A percentile compares a stretch with the other conserved stretches of the same genome.
Conservation (phyloP, 2,329 filamentous ascomycete species). For the Penicillium sp. region DNA sequence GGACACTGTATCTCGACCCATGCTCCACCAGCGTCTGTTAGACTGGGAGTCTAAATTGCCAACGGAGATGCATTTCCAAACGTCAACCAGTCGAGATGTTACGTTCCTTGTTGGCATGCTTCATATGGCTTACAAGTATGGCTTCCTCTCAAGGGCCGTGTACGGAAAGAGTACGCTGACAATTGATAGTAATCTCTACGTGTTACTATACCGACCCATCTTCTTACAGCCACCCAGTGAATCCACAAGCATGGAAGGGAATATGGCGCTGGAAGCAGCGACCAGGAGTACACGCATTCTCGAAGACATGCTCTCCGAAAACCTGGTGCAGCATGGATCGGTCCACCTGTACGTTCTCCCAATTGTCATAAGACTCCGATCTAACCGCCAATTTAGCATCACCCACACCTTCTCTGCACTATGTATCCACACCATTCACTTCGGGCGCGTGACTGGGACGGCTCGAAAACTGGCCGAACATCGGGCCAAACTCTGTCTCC, state of each 20-base stretch:
- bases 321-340: slow-evolving; percentile 46
- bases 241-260: slow-evolving; percentile 34
- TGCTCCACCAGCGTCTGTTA: slow-evolving; percentile 34
- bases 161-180: not conserved
- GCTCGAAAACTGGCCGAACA: slow-evolving; percentile 50
- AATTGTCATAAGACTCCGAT: not conserved
- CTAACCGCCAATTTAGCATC: slow-evolving; percentile 31
- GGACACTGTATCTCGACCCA: slow-evolving; percentile 22
- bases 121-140: slow-evolving; percentile 49
- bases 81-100: slow-evolving; percentile 28
- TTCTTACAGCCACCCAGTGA: slow-evolving; percentile 39
- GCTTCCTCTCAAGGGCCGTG: not conserved
- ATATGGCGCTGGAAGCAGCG: slow-evolving; percentile 48
- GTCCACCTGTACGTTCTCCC: slow-evolving; percentile 41
- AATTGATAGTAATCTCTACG: slow-evolving; percentile 42
- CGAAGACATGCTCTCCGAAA: slow-evolving; percentile 49
- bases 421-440: slow-evolving; percentile 50
- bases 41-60: slow-evolving; percentile 44
- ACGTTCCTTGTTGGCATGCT: slow-evolving; percentile 45
- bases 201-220: slow-evolving; percentile 47
- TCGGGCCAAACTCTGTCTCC: slow-evolving; percentile 49
- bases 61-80: slow-evolving; percentile 33
- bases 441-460: slow-evolving; percentile 38
- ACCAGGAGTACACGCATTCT: slow-evolving; percentile 49
- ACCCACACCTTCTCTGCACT: slow-evolving; percentile 51